Evolutionary conservation across 176 grass and related monocot genomes (phyloP), one percentile per base, ranked within the genome.

Genomic region (Eragrostis nindensis): DNA sequence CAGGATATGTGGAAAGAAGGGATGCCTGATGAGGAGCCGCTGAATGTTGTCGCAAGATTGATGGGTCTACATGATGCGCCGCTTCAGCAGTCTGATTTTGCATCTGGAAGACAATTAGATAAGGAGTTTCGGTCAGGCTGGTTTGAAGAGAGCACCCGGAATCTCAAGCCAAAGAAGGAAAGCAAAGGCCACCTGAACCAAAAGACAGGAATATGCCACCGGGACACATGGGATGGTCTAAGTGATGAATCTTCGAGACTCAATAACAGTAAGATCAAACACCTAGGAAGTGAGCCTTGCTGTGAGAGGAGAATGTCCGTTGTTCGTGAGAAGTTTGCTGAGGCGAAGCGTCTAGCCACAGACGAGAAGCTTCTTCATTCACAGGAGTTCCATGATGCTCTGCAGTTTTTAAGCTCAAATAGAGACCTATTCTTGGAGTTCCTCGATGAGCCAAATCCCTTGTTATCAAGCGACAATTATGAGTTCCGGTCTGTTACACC

Each of bases 351-450:
- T 15, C 81, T 99, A 64, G 96, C 93, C 0, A 90, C 88, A 1
- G 91, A 93, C 27, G 96, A 93, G 67, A 99, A 99, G 41, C 87
- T 99, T 79, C 86, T 90, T 76, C 90, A 93, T n/a, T 91, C 96
- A 4, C 93, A 91, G 77, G 92, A 99, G 57, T 93, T 99, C 80
- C 96, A 93, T 68, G 92, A 99, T 79, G 86, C 96, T 22, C 44
- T 99, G 38, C 92, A 99, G 80, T 90, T 95, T 88, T 42, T 99
- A 64, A 99, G 93, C 85, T 95, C 92, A 46, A 99, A 99, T 73
- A 95, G 81, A 84, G 96, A 99, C 46, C 52, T 99, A 36, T 99
- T 99, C 67, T 74, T 99, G 40, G 93, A 95, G 84, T 95, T 99
- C 76, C 86, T 99, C 0, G 96, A 95, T 67, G 93, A 99, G 61